A percentile compares a stretch with the other conserved stretches of the same genome.
phyloP scores from a whole-genome alignment of 2,329 filamentous ascomycete genomes.

The Pestalotiopsis sp. region DNA sequence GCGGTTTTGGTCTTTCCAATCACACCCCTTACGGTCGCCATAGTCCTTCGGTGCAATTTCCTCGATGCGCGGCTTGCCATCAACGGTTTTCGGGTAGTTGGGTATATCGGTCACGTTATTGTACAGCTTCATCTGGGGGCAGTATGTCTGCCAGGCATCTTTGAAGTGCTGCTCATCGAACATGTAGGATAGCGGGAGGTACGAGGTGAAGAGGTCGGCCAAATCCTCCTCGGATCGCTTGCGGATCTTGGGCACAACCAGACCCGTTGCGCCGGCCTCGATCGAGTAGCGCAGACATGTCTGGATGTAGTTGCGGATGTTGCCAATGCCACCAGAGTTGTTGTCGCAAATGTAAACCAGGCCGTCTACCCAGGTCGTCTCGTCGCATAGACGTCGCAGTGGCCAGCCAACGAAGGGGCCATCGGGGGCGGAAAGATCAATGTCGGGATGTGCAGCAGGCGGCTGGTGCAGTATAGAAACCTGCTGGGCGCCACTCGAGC shows the following conservation, averaged over 20 bases:
- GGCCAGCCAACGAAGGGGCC: slow-evolving; percentile 50
- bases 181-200: slow-evolving; percentile 46
- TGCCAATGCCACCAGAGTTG: slow-evolving; percentile 53
- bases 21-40: slow-evolving; percentile 40
- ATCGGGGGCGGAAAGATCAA: slow-evolving; percentile 41
- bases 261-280: slow-evolving; percentile 47
- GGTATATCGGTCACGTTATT: slow-evolving; percentile 40
- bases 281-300: slow-evolving; percentile 53
- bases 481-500: slow-evolving; percentile 16
- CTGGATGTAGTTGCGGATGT: slow-evolving; percentile 53
- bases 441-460: slow-evolving; percentile 19
- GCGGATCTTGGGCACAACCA: slow-evolving; percentile 48
- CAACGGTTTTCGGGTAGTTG: slow-evolving; percentile 31
- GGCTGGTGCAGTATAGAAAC: slow-evolving; percentile 7
- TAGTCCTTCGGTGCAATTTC: slow-evolving; percentile 45
- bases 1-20: slow-evolving; percentile 42
- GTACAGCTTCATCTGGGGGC: slow-evolving; percentile 47
- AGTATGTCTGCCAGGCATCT: slow-evolving; percentile 36
- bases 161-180: slow-evolving; percentile 51
- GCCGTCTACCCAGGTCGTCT: slow-evolving; percentile 43
- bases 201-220: slow-evolving; percentile 42
- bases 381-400: slow-evolving; percentile 44
- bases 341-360: slow-evolving; percentile 52
- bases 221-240: slow-evolving; percentile 44
- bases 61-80: slow-evolving; percentile 40